These are phyloP conservation scores for Setomelanomma holmii DNA, from an alignment of 2,329 filamentous ascomycete species.

Conservation along the genomic window DNA sequence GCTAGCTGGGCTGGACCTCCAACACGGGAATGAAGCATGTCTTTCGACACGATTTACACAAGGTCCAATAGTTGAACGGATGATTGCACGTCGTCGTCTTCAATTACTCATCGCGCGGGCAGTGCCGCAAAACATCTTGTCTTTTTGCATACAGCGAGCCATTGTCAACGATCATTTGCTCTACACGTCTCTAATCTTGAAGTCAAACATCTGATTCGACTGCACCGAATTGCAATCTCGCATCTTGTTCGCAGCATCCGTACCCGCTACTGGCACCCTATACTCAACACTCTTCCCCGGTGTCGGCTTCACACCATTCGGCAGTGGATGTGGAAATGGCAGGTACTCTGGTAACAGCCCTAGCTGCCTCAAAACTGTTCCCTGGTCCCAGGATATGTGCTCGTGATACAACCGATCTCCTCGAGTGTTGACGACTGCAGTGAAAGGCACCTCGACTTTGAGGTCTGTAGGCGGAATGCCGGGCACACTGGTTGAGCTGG, in stretches of 20 bases:
- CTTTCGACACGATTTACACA: too few species aligned
- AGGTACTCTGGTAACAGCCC: slow-evolving; percentile 69
- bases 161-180: neutral
- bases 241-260: slow-evolving; percentile 60
- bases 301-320: slow-evolving; percentile 30
- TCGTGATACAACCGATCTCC: slow-evolving; percentile 72
- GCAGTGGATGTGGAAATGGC: slow-evolving; percentile 59
- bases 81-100: too few species aligned
- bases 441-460: slow-evolving; percentile 66
- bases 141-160: too few species aligned
- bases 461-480: slow-evolving; percentile 12
- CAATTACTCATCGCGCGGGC: too few species aligned
- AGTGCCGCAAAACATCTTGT: too few species aligned
- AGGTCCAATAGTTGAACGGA: too few species aligned
- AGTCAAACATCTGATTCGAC: slow-evolving; percentile 64
- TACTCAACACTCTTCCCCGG: slow-evolving; percentile 60
- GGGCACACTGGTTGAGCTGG: slow-evolving; percentile 9
- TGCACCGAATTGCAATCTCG: slow-evolving; percentile 53
- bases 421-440: slow-evolving; percentile 69
- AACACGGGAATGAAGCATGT: neutral
- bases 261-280: slow-evolving; percentile 64
- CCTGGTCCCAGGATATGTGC: slow-evolving; percentile 73
- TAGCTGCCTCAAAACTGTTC: slow-evolving; percentile 65
- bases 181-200: slow-evolving; percentile 21
- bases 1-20: slow-evolving; percentile 15